A percentile compares a stretch with the other conserved stretches of the same genome.
These are phyloP conservation scores for Diaporthe citri DNA, from an alignment of 2,329 filamentous ascomycete genomes.

Conservation along the genomic window DNA sequence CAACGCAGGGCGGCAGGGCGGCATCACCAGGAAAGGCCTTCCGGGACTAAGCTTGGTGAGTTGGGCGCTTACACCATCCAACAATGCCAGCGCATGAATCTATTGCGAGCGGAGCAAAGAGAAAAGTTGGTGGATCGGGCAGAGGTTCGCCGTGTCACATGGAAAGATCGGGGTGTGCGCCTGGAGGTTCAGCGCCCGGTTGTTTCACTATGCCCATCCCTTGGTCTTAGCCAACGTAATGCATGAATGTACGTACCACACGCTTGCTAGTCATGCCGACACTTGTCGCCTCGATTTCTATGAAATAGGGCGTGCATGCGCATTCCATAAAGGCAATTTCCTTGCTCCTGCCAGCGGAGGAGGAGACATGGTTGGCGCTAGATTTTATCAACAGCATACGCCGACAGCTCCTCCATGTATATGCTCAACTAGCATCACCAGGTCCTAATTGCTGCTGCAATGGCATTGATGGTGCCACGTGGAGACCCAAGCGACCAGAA, in stretches of 20 bases:
- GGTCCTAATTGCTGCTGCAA: neutral
- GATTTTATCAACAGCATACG: neutral
- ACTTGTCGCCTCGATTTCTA: constrained; percentile 18
- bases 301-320: constrained; percentile 12
- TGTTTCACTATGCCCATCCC: constrained; percentile 30
- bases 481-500: neutral
- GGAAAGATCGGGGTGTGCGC: neutral
- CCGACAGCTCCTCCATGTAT: constrained; percentile 16
- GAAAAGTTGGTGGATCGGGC: neutral
- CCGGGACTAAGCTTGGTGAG: constrained; percentile 16
- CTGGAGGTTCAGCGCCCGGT: constrained; percentile 29
- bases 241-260: constrained; percentile 33
- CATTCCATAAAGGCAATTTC: constrained; percentile 5
- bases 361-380: constrained; percentile 6
- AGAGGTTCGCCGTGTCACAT: constrained; percentile 27
- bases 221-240: constrained; percentile 26
- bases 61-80: constrained; percentile 8
- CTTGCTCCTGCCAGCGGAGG: neutral
- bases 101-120: neutral
- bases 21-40: constrained; percentile 8
- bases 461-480: constrained; percentile 28
- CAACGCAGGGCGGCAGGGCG: neutral
- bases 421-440: constrained; percentile 19
- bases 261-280: constrained; percentile 34
- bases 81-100: constrained; percentile 24